A percentile compares a stretch with the other conserved stretches of the same genome.
phyloP scores from a whole-genome alignment of 495 filamentous ascomycete genomes.

The Penicillium riverlandense region DNA sequence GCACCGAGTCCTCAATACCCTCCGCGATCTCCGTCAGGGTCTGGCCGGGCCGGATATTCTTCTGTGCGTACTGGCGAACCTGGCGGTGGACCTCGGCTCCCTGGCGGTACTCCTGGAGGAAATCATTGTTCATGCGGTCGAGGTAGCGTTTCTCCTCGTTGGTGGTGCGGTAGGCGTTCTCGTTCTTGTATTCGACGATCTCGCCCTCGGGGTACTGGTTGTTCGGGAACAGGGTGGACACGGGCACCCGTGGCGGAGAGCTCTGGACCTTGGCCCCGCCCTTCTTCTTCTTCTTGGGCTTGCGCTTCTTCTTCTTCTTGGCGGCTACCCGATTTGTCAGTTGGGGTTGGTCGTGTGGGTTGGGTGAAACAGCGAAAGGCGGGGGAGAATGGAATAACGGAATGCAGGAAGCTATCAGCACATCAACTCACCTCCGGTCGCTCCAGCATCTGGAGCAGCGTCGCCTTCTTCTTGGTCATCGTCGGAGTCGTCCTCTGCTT shows the following conservation, averaged over 20 bases:
- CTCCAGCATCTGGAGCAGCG: conserved; percentile 31
- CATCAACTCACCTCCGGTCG: conserved; percentile 32
- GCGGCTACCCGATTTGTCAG: conserved; percentile 21
- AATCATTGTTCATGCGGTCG: conserved; percentile 76
- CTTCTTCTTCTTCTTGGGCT: conserved; percentile 68
- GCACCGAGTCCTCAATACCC: conserved; percentile 78
- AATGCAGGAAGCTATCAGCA: not conserved
- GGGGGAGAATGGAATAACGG: not conserved
- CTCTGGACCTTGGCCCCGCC: conserved; percentile 62
- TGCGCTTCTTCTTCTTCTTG: conserved; percentile 82
- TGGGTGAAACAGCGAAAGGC: not conserved
- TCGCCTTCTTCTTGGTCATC: conserved; percentile 51
- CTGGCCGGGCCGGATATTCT: conserved; percentile 74
- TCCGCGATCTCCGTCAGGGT: conserved; percentile 75
- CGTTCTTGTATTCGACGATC: conserved; percentile 68
- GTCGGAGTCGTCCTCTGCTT: conserved; percentile 61
- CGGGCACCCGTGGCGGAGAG: conserved; percentile 65
- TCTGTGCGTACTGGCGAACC: conserved; percentile 75
- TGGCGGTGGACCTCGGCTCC: conserved; percentile 85
- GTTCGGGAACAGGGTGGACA: conserved; percentile 71
- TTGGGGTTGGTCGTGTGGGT: not conserved
- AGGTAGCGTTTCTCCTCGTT: conserved; percentile 83
- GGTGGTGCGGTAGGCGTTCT: conserved; percentile 76
- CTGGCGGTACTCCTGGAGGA: conserved; percentile 78
- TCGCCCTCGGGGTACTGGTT: conserved; percentile 71